A percentile compares a stretch with the other conserved stretches of the same genome.
phyloP scores from a whole-genome alignment of 805 yeast species.

The Zygosaccharomyces bisporus region DNA sequence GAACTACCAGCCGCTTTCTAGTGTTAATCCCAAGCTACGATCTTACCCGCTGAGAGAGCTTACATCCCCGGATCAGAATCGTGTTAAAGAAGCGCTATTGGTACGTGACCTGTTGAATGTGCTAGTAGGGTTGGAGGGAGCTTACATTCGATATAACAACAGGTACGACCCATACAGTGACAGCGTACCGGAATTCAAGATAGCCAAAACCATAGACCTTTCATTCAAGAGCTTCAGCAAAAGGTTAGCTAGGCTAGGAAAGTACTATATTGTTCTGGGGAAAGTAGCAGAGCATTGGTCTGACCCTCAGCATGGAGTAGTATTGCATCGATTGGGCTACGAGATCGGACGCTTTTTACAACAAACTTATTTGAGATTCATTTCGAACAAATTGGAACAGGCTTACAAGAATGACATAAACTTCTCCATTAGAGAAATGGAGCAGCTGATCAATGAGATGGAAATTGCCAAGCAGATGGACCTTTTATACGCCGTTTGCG shows the following conservation, averaged over 20 bases:
- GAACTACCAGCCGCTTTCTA: conserved; percentile 37
- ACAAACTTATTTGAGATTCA: conserved; percentile 34
- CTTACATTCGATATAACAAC: conserved; percentile 64
- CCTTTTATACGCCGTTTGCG: conserved; percentile 56
- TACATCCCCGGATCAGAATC: conserved; percentile 40
- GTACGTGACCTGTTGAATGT: conserved; percentile 66
- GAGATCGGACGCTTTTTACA: conserved; percentile 48
- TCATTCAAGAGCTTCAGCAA: conserved; percentile 67
- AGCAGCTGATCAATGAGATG: conserved; percentile 43
- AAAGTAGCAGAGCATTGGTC: conserved; percentile 59
- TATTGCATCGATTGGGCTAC: conserved; percentile 67
- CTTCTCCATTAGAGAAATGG: conserved; percentile 59
- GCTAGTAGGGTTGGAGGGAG: conserved; percentile 72
- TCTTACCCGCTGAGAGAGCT: conserved; percentile 43
- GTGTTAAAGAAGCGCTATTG: conserved; percentile 69
- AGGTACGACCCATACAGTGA: conserved; percentile 47
- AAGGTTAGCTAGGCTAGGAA: conserved; percentile 58
- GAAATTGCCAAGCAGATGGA: conserved; percentile 41
- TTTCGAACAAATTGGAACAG: conserved; percentile 47
- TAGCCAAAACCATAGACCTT: conserved; percentile 68
- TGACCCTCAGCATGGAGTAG: conserved; percentile 59
- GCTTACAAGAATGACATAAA: conserved; percentile 45
- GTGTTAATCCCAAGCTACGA: conserved; percentile 34
- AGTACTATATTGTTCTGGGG: conserved; percentile 53
- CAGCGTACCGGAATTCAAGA: conserved; percentile 62